Base-by-base conservation (phyloP, 768 basidiomycete genomes). In the Pulveroboletus sp. region DNA sequence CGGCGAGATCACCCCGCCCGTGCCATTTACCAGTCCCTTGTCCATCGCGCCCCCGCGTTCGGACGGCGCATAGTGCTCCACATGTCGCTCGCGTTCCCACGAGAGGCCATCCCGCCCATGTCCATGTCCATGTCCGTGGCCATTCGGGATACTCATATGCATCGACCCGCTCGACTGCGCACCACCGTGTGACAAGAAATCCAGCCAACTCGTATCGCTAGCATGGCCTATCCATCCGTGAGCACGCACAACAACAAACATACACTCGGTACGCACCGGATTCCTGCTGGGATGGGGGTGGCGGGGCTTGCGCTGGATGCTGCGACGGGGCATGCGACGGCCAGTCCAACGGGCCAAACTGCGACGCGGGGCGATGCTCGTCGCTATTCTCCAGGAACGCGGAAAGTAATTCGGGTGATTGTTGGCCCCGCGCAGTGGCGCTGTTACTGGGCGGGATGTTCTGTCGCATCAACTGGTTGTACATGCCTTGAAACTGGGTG, bases 141-240 rank as follows among this genome's bases (percentile, higher is more conserved):
- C n/a, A n/a, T n/a, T n/a, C n/a, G n/a, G n/a, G n/a, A n/a, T n/a
- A n/a, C n/a, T n/a, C n/a, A n/a, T n/a, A n/a, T n/a, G n/a, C n/a
- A n/a, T n/a, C n/a, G n/a, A n/a, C n/a, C 27, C 62, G 3, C 58
- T 43, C 7, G 60, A 37, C 35, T 62, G 66, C 21, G 68, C 52
- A 7, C 51, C 45, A 25, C 41, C 57, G 27, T 66, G 64, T 13
- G 69, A 65, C 39, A 68, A 33, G 32, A 69, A 68, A 33, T 68
- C 67, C 29, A 68, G 59, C 67, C 67, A 68, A 27, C 47, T 61
- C 4, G 69, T 53, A n/a, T 68, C 69, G 12, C 57, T 60, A 17
- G 68, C 42, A 27, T 63, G 61, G 33, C 57, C 64, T 66, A 31
- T 27, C 12, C 16, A 36, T 1, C 12, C 23, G 16, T 56, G 36